Conservation (phyloP, 148 eudicot species). For the Diospyros kaki region DNA sequence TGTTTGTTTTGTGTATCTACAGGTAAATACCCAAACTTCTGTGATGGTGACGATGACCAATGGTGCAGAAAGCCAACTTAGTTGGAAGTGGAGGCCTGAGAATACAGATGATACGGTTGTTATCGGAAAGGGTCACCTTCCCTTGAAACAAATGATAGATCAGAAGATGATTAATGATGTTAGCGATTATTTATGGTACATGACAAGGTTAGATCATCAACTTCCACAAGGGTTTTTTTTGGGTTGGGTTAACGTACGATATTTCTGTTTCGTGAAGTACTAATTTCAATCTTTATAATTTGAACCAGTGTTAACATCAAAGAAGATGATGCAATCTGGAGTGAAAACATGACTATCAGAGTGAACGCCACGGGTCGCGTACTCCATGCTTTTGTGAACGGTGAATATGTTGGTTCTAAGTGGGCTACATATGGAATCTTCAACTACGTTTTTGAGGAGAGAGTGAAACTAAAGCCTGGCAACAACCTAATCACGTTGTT, state of each 20-base stretch:
- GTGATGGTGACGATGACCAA: slow-evolving; percentile 34
- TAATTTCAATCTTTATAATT: too few relatives aligned
- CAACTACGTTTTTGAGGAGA: slow-evolving; percentile 30
- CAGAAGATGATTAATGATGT: slow-evolving; percentile 31
- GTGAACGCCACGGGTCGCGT: slow-evolving; percentile 40
- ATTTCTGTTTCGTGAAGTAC: too few relatives aligned
- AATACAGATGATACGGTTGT: slow-evolving; percentile 12
- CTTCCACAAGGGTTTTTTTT: neutral
- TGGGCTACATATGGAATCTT: slow-evolving; percentile 25
- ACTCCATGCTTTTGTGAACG: slow-evolving; percentile 41
- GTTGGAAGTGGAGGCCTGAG: slow-evolving; percentile 45
- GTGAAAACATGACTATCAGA: slow-evolving; percentile 31
- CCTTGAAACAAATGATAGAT: slow-evolving; percentile 23
- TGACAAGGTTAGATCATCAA: slow-evolving; percentile 36
- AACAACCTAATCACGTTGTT: slow-evolving; percentile 46
- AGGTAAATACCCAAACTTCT: slow-evolving; percentile 42
- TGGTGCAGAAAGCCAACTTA: slow-evolving; percentile 28
- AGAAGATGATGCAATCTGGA: slow-evolving; percentile 31
- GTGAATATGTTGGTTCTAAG: slow-evolving; percentile 40
- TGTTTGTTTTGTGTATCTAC: neutral
- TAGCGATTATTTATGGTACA: slow-evolving; percentile 52
- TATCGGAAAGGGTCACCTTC: slow-evolving; percentile 20
- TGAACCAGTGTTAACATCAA: slow-evolving; percentile 25
- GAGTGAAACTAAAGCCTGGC: slow-evolving; percentile 32
- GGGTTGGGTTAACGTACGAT: neutral